These are phyloP conservation scores for Baorangia bicolor DNA, from an alignment of 768 basidiomycete genomes.

Conservation along the genomic window DNA sequence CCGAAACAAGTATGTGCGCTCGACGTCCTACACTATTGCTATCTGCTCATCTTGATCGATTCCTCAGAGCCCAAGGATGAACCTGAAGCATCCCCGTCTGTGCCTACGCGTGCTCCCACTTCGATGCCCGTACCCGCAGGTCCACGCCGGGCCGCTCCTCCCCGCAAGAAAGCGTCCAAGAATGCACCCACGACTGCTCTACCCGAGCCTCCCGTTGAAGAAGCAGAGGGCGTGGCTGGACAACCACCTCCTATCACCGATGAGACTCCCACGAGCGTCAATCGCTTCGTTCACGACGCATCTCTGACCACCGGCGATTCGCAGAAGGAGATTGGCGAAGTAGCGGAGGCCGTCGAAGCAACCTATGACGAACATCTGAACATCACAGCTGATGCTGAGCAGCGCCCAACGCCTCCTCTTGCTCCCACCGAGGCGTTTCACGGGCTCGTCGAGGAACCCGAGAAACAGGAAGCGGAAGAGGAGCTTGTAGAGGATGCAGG, in stretches of 20 bases:
- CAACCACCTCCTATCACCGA: slow-evolving; percentile 4
- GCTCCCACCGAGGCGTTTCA: slow-evolving; percentile 2
- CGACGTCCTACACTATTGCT: not conserved
- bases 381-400: not conserved
- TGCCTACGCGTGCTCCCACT: slow-evolving; percentile 40
- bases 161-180: slow-evolving; percentile 62
- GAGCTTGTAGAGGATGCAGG: slow-evolving; percentile 3
- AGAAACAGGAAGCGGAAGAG: slow-evolving; percentile 17
- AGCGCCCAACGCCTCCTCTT: not conserved
- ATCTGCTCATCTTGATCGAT: slow-evolving; percentile 5
- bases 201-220: slow-evolving; percentile 28
- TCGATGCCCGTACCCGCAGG: slow-evolving; percentile 75
- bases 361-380: not conserved
- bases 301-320: slow-evolving; percentile 1
- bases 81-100: slow-evolving; percentile 28
- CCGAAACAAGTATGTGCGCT: slow-evolving; percentile 20
- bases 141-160: slow-evolving; percentile 74
- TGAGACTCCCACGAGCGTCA: slow-evolving; percentile 1
- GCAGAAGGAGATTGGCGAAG: slow-evolving; percentile 14
- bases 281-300: slow-evolving; percentile 5
- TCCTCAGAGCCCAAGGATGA: slow-evolving; percentile 23
- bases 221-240: slow-evolving; percentile 1
- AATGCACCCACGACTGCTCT: slow-evolving; percentile 39
- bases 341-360: not conserved
- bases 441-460: slow-evolving; percentile 5